These are phyloP conservation scores for Camillea tinctor DNA, from an alignment of 2,329 filamentous ascomycete species.

Conservation along the genomic window DNA sequence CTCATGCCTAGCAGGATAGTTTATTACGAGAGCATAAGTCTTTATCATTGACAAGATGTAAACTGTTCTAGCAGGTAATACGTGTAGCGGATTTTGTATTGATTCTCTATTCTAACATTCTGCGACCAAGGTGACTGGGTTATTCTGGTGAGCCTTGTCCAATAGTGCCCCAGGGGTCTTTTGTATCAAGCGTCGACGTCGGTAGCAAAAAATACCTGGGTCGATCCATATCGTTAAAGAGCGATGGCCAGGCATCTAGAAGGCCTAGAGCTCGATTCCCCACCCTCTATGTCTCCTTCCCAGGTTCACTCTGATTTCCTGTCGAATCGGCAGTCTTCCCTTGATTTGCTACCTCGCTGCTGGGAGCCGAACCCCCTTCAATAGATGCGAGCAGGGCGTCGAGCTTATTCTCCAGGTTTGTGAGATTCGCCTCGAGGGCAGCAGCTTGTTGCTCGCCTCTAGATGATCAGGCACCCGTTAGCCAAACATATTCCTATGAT, in stretches of 20 bases:
- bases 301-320: constrained; percentile 2
- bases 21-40: neutral
- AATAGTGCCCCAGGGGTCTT: neutral
- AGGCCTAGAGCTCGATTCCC: neutral
- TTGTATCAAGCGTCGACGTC: neutral
- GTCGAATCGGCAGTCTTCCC: constrained; percentile 1
- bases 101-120: neutral
- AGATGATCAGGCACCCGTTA: constrained; percentile 2
- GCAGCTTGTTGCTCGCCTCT: constrained; percentile 35
- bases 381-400: constrained; percentile 33
- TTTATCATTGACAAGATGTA: neutral
- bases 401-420: constrained; percentile 32
- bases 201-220: neutral
- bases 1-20: neutral
- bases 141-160: neutral
- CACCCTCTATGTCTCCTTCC: constrained; percentile 8
- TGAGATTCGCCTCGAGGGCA: constrained; percentile 32
- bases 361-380: constrained; percentile 15
- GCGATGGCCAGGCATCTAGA: neutral
- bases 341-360: neutral
- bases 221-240: neutral
- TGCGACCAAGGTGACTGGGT: neutral
- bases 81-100: neutral
- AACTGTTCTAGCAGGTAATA: neutral
- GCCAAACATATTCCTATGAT: neutral